phyloP scores from a whole-genome alignment of 1,284 basidiomycete species.

The Hortiboletus rubellus region DNA sequence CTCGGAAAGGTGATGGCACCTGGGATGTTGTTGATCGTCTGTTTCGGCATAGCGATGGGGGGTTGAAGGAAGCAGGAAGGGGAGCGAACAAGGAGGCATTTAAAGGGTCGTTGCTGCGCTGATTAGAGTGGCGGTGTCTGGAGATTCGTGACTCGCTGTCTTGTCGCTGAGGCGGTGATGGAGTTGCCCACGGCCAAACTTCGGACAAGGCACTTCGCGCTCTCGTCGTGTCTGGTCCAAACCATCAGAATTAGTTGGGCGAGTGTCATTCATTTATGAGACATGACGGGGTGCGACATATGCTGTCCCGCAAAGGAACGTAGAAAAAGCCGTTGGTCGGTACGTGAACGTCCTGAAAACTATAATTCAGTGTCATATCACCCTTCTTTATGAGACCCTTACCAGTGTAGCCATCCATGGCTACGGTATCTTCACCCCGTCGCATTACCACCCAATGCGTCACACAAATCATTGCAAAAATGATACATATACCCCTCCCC shows the following conservation, averaged over 20 bases:
- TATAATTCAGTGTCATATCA: too few species aligned
- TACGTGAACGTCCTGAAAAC: too few species aligned
- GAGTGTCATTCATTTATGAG: too few species aligned
- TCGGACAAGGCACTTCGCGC: too few species aligned
- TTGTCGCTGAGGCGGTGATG: too few species aligned
- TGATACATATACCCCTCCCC: conserved; percentile 42
- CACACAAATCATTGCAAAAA: conserved; percentile 24
- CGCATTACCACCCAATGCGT: not conserved
- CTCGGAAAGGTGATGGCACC: conserved; percentile 48
- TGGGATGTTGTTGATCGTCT: conserved; percentile 42
- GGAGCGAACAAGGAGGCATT: not conserved
- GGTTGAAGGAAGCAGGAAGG: not conserved
- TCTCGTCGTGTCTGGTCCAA: too few species aligned
- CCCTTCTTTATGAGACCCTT: too few species aligned
- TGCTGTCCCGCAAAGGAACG: too few species aligned
- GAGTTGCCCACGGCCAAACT: too few species aligned
- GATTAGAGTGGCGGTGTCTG: not conserved
- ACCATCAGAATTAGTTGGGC: too few species aligned
- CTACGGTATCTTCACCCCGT: not conserved
- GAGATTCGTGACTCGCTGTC: not conserved
- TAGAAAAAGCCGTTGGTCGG: too few species aligned
- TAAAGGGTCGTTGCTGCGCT: not conserved
- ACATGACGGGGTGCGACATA: too few species aligned
- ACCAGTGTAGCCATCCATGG: not conserved
- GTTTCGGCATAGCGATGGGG: conserved; percentile 29